Evolutionary conservation across 352 stramenopile species (phyloP).

Genomic region (Phytophthora macrochlamydospora): DNA sequence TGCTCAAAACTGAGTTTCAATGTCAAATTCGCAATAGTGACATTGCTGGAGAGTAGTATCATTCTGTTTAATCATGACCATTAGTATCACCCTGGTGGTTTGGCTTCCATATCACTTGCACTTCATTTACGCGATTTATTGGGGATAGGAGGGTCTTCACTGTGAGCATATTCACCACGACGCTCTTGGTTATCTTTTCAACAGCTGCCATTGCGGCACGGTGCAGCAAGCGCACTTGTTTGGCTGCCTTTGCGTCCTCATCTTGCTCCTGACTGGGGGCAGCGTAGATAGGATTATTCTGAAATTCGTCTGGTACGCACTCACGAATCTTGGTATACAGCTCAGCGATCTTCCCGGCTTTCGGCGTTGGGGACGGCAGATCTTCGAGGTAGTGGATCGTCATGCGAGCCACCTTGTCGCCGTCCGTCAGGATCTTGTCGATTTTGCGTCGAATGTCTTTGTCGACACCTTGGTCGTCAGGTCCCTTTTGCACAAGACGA

Average conservation of each 20-base stretch:
- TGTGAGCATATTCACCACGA: neutral
- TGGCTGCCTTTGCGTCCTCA: constrained; percentile 2
- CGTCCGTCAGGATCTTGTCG: neutral
- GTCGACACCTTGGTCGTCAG: neutral
- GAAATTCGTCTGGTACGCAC: constrained; percentile 10
- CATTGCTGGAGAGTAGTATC: too few relatives aligned
- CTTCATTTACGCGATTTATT: neutral
- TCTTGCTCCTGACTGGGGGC: constrained; percentile 7
- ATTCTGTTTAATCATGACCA: too few relatives aligned
- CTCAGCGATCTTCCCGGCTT: constrained; percentile 3
- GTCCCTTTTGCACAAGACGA: constrained; percentile 1
- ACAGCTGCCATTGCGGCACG: neutral
- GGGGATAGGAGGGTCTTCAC: neutral
- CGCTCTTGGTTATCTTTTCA: constrained; percentile 1
- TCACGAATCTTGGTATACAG: neutral
- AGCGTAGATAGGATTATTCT: constrained; percentile 1
- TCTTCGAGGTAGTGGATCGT: neutral
- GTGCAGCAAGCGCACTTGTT: neutral
- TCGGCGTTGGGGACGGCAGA: neutral
- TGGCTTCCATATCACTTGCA: neutral
- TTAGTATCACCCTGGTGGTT: too few relatives aligned
- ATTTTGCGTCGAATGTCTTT: constrained; percentile 14
- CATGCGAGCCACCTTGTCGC: constrained; percentile 2
- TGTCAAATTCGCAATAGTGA: too few relatives aligned
- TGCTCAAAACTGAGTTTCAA: too few relatives aligned